A percentile compares a stretch with the other conserved stretches of the same genome.
Evolutionary conservation across 768 basidiomycete genomes (phyloP).

Genomic region (Polyporus arcularius): DNA sequence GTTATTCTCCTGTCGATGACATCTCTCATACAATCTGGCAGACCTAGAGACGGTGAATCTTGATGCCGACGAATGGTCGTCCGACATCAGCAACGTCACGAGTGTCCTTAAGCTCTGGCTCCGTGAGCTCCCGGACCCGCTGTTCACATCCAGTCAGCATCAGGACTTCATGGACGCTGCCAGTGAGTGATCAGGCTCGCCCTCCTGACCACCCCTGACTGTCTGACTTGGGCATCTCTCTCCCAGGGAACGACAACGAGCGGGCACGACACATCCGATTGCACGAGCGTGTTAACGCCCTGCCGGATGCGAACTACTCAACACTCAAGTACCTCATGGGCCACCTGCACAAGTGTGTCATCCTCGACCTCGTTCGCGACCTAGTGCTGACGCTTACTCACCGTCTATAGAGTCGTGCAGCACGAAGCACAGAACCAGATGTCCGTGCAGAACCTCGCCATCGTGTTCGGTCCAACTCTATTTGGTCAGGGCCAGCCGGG

Average conservation of each 20-base stretch:
- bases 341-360: constrained; percentile 81
- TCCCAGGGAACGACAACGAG: constrained; percentile 86
- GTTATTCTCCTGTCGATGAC: neutral
- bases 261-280: constrained; percentile 92
- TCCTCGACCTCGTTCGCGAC: neutral
- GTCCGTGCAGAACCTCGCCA: constrained; percentile 90
- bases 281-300: constrained; percentile 96
- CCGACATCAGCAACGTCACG: constrained; percentile 96
- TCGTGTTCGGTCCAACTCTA: constrained; percentile 98
- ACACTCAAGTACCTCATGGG: constrained; percentile 95
- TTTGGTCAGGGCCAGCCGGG: constrained; percentile 68
- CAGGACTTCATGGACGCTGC: constrained; percentile 95
- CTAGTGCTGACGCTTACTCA: neutral
- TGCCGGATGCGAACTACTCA: constrained; percentile 98
- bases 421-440: constrained; percentile 83
- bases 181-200: constrained; percentile 51
- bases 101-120: constrained; percentile 95
- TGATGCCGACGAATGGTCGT: constrained; percentile 85
- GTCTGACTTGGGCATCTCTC: neutral
- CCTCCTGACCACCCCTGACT: neutral
- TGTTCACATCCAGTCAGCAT: constrained; percentile 82
- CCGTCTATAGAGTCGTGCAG: constrained; percentile 60
- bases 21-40: constrained; percentile 27
- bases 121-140: constrained; percentile 91
- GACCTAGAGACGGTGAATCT: constrained; percentile 89